Conservation (phyloP, 345 rosid genomes). For the Psidium friedrichsthalianum region DNA sequence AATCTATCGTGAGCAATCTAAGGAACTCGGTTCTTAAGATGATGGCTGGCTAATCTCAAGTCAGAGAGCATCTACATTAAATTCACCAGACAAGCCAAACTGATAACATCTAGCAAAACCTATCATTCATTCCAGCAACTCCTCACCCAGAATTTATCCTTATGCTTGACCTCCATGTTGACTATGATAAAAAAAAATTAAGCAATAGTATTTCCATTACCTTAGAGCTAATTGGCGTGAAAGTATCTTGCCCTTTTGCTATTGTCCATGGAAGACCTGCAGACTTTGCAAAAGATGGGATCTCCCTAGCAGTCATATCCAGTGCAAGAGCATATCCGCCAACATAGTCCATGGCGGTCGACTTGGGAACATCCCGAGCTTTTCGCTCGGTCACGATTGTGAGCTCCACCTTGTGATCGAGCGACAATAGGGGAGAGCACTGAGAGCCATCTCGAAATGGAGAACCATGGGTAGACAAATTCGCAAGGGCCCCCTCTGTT, state of each 20-base stretch:
- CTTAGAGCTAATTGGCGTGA: slow-evolving; percentile 82
- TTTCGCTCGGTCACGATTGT: slow-evolving; percentile 68
- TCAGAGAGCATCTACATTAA: neutral
- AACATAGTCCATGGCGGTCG: slow-evolving; percentile 74
- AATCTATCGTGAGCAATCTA: neutral
- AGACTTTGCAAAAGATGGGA: slow-evolving; percentile 81
- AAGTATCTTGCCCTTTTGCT: slow-evolving; percentile 90
- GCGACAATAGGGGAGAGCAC: slow-evolving; percentile 52
- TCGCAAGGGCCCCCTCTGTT: too few species aligned
- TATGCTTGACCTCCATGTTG: neutral
- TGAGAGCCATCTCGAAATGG: too few species aligned
- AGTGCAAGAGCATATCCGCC: slow-evolving; percentile 89
- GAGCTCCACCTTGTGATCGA: slow-evolving; percentile 92
- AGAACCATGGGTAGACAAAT: too few species aligned
- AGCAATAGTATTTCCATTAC: slow-evolving; percentile 19
- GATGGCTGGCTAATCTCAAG: neutral
- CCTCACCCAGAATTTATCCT: neutral
- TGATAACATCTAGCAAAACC: neutral
- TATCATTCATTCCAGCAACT: neutral
- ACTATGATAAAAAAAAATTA: neutral
- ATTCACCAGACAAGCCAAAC: neutral
- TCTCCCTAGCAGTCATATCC: slow-evolving; percentile 93
- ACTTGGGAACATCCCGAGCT: slow-evolving; percentile 75
- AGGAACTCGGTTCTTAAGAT: neutral
- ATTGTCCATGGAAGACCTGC: slow-evolving; percentile 94